Base-by-base conservation (phyloP, 2,329 filamentous ascomycete species). In the Ceratocystis papillata region DNA sequence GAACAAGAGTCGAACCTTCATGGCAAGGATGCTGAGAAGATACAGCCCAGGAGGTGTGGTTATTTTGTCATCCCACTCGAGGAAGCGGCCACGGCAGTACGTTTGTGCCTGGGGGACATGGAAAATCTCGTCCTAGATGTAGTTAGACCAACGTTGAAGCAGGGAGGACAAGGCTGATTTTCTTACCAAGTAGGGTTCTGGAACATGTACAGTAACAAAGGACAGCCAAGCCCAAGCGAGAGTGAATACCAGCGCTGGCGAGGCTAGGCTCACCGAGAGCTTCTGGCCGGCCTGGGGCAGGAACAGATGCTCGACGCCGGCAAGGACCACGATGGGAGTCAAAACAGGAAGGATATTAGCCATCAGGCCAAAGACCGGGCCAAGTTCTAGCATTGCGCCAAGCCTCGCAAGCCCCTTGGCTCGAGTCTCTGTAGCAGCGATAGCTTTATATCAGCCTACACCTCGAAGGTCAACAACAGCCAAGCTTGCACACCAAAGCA, bases 41-140 rank as follows among this genome's bases (percentile, higher is more conserved):
- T 79, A 90, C 78, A 99, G 78, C 44, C 92, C 94, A 0, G 94
- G 93, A 0, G 94, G 94, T 1, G 94, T 99, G 0, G 94, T 99
- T 73, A 99, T 94, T 74, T 97, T 99, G 68, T 93, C 87, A 75
- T 99, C 92, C 94, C 94, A 99, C 66, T 89, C 80, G 12, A 75
- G 73, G 77, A 87, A 96, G 65, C 82, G 81, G 10, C 87, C 86
- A 50, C 82, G 74, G 74, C 92, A 96, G 75, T 96, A 99, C 37
- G 83, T 84, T 72, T 96, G 90, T 0, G 91, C 91, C 76, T 99
- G 94, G 0, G 90, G 89, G 25, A 96, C 87, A 74, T 99, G 90
- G 69, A 94, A 95, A 37, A 90, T 79, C 73, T 95, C 90, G 73
- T 95, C 90, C 89, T 93, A 69, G 25, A 44, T 46, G 20, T 6